Conservation (phyloP, 2,329 filamentous ascomycete species). For the Aspergillus versicolor region DNA sequence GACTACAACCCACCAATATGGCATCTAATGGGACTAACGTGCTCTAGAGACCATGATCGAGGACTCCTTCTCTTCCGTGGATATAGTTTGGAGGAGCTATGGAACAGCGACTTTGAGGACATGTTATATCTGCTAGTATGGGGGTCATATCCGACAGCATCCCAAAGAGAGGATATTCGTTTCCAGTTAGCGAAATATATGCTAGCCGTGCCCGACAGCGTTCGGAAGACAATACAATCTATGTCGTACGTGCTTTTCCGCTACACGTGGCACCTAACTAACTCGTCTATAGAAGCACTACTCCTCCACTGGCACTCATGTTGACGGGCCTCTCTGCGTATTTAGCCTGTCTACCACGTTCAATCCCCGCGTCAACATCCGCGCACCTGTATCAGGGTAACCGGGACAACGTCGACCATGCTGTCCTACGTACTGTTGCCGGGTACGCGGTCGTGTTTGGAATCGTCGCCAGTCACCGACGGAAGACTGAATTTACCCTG, state of each 20-base stretch:
- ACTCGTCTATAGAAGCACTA: background rate
- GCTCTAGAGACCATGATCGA: slow-evolving; percentile 27
- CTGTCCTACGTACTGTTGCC: slow-evolving; percentile 26
- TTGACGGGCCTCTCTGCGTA: slow-evolving; percentile 31
- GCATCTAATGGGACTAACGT: background rate
- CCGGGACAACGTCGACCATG: slow-evolving; percentile 18
- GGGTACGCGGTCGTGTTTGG: slow-evolving; percentile 28
- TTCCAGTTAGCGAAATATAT: slow-evolving; percentile 22
- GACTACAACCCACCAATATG: slow-evolving; percentile 9
- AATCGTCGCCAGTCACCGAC: slow-evolving; percentile 27
- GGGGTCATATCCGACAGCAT: slow-evolving; percentile 25
- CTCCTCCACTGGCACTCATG: slow-evolving; percentile 27
- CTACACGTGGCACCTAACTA: background rate
- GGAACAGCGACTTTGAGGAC: slow-evolving; percentile 32
- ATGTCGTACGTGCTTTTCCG: slow-evolving; percentile 24
- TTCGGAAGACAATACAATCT: slow-evolving; percentile 22
- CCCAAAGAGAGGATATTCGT: slow-evolving; percentile 20
- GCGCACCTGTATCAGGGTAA: slow-evolving; percentile 27
- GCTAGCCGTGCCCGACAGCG: slow-evolving; percentile 21
- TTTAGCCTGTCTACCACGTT: slow-evolving; percentile 20
- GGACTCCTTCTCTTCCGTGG: slow-evolving; percentile 31
- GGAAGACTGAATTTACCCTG: slow-evolving; percentile 16
- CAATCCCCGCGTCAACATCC: slow-evolving; percentile 21
- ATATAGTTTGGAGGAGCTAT: slow-evolving; percentile 30
- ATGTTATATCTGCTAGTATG: slow-evolving; percentile 33